Conservation (phyloP, 768 basidiomycete genomes). For the Mrakia gelida region DNA sequence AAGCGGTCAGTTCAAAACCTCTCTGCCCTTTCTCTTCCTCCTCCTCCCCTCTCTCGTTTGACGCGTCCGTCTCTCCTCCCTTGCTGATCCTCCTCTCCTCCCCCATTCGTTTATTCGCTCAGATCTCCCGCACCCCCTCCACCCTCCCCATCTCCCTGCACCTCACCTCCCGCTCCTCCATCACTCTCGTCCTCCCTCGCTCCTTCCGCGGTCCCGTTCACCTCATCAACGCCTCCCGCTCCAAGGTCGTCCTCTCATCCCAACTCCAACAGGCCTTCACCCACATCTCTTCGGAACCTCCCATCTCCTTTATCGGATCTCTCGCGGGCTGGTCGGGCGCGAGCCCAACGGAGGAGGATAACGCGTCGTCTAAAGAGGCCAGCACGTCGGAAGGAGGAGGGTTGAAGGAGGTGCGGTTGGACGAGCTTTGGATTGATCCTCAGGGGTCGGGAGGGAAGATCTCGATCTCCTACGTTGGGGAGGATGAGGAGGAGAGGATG, state of each 20-base stretch:
- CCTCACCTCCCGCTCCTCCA: not conserved
- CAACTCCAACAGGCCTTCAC: not conserved
- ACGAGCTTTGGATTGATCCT: conserved; percentile 3
- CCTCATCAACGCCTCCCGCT: not conserved
- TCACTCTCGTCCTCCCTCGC: conserved; percentile 15
- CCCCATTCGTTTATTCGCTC: too few relatives aligned
- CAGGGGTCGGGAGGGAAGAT: not conserved
- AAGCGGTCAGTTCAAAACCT: not conserved
- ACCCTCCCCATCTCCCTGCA: not conserved
- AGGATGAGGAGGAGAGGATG: not conserved
- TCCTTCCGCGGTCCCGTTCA: conserved; percentile 3
- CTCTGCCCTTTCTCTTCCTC: not conserved
- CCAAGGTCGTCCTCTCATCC: not conserved
- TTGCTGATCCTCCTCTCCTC: not conserved
- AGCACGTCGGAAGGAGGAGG: not conserved
- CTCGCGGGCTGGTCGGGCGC: not conserved
- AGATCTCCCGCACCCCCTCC: not conserved
- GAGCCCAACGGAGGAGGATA: conserved; percentile 1
- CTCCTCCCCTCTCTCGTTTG: not conserved
- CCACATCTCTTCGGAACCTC: conserved; percentile 3
- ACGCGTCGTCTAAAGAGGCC: not conserved
- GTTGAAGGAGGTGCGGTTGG: not conserved
- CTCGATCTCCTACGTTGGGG: not conserved
- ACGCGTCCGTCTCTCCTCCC: not conserved
- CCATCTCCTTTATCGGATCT: conserved; percentile 4